Percentiles rank a stretch among this genome's conserved stretches.
Evolutionary conservation across 371 early-diverging fungal genomes (phyloP).

Genomic region (Synchytrium microbalum): DNA sequence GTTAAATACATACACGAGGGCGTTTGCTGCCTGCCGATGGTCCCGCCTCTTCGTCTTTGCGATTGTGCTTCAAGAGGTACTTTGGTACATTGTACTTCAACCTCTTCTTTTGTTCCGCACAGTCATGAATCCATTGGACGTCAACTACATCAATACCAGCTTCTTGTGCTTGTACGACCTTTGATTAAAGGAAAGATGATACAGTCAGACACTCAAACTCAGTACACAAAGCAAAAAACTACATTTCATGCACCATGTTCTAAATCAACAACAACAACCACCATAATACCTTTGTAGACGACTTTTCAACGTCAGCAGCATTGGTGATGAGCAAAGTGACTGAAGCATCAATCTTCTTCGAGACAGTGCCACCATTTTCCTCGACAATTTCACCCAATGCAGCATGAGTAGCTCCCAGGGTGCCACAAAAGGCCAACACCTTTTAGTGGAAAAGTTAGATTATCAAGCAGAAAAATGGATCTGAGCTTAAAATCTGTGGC

Average conservation of each 20-base stretch:
- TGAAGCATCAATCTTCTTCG: neutral
- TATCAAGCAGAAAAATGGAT: no score
- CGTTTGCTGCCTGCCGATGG: neutral
- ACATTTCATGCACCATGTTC: constrained; percentile 16
- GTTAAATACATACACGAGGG: neutral
- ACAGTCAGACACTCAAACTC: no score
- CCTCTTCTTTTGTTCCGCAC: constrained; percentile 6
- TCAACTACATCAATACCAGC: no score
- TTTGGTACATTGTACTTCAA: constrained; percentile 4
- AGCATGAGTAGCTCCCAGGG: constrained; percentile 4
- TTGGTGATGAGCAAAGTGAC: constrained; percentile 6
- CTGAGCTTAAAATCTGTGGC: no score
- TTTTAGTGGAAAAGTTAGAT: constrained; percentile 12
- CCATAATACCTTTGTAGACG: constrained; percentile 5
- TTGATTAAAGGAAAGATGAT: no score
- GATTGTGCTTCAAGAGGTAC: constrained; percentile 7
- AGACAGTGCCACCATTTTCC: constrained; percentile 3
- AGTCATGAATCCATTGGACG: no score
- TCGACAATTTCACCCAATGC: constrained; percentile 5
- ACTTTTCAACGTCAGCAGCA: constrained; percentile 6
- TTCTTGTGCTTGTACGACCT: no score
- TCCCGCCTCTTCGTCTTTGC: neutral
- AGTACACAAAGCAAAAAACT: constrained; percentile 14
- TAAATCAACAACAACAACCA: constrained; percentile 4
- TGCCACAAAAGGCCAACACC: constrained; percentile 8